Evolutionary conservation across 805 yeast species (phyloP).

Genomic region (Teunomyces gatunensis): DNA sequence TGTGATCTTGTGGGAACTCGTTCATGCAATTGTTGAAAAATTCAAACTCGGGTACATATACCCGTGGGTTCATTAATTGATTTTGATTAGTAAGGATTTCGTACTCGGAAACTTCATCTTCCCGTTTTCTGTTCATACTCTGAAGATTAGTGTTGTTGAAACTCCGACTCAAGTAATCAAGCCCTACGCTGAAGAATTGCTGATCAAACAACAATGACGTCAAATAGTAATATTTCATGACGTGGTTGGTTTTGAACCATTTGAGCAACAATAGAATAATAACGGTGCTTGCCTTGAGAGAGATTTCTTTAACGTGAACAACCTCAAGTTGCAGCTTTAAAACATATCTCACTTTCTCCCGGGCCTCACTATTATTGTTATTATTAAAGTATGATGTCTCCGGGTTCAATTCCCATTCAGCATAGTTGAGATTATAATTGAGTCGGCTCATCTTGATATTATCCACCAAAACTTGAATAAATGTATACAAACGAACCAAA

Average conservation of each 20-base stretch:
- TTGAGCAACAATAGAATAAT: constrained; percentile 52
- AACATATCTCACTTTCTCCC: constrained; percentile 19
- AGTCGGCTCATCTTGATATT: constrained; percentile 53
- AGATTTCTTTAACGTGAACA: constrained; percentile 57
- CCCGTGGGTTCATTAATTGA: constrained; percentile 38
- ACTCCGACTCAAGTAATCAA: constrained; percentile 33
- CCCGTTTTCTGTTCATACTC: constrained; percentile 13
- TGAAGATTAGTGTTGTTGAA: constrained; percentile 37
- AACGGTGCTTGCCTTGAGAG: constrained; percentile 57
- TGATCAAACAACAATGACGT: constrained; percentile 72
- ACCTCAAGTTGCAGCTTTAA: constrained; percentile 51
- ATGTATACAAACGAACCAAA: constrained; percentile 57
- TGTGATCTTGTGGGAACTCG: constrained; percentile 11
- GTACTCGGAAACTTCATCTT: constrained; percentile 20
- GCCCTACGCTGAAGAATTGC: constrained; percentile 42
- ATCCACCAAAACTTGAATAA: constrained; percentile 63
- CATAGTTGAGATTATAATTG: constrained; percentile 33
- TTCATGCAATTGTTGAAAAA: constrained; percentile 39
- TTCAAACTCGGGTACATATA: constrained; percentile 28
- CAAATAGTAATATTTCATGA: constrained; percentile 75
- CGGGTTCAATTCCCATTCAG: constrained; percentile 36
- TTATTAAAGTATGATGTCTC: constrained; percentile 23
- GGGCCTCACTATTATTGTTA: constrained; percentile 13
- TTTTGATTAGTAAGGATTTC: constrained; percentile 37
- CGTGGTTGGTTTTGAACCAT: constrained; percentile 81